A percentile compares a stretch with the other conserved stretches of the same genome.
phyloP scores from a whole-genome alignment of 75 land plant species.

The Gnetum montanum region DNA sequence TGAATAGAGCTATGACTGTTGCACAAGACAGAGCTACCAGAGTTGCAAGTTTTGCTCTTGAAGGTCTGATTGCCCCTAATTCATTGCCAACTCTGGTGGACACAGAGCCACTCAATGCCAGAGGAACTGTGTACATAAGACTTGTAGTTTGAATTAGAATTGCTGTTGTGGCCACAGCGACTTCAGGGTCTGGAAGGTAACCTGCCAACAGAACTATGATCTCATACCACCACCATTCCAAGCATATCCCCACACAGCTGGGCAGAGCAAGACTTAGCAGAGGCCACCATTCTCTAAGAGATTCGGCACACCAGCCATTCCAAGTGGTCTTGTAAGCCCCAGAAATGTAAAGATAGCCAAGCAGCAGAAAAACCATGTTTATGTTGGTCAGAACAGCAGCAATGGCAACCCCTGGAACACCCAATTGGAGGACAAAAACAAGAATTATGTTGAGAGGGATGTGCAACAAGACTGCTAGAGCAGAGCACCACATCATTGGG shows the following conservation, averaged over 20 bases:
- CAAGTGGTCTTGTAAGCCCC: slow-evolving; percentile 47
- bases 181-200: slow-evolving; percentile 59
- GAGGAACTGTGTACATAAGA: slow-evolving; percentile 84
- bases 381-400: slow-evolving; percentile 75
- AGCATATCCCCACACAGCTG: slow-evolving; percentile 70
- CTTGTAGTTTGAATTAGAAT: slow-evolving; percentile 83
- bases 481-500: slow-evolving; percentile 85
- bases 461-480: slow-evolving; percentile 64
- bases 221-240: slow-evolving; percentile 99
- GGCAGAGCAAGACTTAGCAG: slow-evolving; percentile 67
- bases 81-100: slow-evolving; percentile 88
- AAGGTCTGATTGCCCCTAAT: slow-evolving; percentile 71
- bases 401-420: slow-evolving; percentile 83
- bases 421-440: slow-evolving; percentile 46
- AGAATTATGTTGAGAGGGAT: slow-evolving; percentile 57
- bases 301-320: slow-evolving; percentile 30
- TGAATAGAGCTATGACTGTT: slow-evolving; percentile 40
- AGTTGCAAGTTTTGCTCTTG: slow-evolving; percentile 60
- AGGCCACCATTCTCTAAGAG: slow-evolving; percentile 24
- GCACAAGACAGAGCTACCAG: slow-evolving; percentile 77
- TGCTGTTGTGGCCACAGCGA: slow-evolving; percentile 78
- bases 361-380: slow-evolving; percentile 58
- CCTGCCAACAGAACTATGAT: slow-evolving; percentile 84
- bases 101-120: slow-evolving; percentile 80
- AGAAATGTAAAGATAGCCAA: slow-evolving; percentile 34